Evolutionary conservation across 306 rosid species (phyloP).

Genomic region (Pueraria montana): DNA sequence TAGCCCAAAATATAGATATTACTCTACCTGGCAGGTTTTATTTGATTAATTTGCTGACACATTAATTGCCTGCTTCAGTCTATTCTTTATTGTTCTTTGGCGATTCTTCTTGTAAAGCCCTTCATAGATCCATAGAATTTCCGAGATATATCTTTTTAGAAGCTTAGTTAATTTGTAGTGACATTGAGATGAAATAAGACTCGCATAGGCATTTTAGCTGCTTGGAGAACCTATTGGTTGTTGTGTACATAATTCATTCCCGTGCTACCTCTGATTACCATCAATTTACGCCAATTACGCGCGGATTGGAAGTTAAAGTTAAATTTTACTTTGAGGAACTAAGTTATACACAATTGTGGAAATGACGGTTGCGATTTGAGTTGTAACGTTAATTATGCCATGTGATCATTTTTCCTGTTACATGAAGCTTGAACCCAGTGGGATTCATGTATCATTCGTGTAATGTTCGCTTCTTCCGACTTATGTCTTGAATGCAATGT

Average conservation of each 20-base stretch:
- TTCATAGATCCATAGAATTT: conserved; percentile 50
- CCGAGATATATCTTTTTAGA: conserved; percentile 45
- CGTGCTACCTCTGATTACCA: background rate
- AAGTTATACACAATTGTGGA: conserved; percentile 30
- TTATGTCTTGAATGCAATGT: background rate
- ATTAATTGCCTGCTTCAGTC: conserved; percentile 52
- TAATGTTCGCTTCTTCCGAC: background rate
- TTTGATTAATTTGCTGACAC: conserved; percentile 42
- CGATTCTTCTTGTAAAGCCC: conserved; percentile 74
- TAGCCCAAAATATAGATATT: conserved; percentile 50
- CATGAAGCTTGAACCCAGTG: conserved; percentile 22
- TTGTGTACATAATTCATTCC: conserved; percentile 61
- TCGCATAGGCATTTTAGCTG: conserved; percentile 39
- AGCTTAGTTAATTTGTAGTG: conserved; percentile 61
- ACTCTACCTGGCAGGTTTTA: conserved; percentile 27
- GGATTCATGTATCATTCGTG: background rate
- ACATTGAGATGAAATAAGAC: conserved; percentile 56
- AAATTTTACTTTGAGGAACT: conserved; percentile 25
- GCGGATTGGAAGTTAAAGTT: conserved; percentile 15
- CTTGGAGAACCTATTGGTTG: conserved; percentile 45
- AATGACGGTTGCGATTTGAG: conserved; percentile 36
- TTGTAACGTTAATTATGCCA: conserved; percentile 18
- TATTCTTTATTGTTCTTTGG: conserved; percentile 60
- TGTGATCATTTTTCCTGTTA: background rate
- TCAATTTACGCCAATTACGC: background rate